A percentile compares a stretch with the other conserved stretches of the same genome.
These are phyloP conservation scores for Tillandsia fasciculata DNA, from an alignment of 176 grass and related monocot genomes.

Conservation along the genomic window DNA sequence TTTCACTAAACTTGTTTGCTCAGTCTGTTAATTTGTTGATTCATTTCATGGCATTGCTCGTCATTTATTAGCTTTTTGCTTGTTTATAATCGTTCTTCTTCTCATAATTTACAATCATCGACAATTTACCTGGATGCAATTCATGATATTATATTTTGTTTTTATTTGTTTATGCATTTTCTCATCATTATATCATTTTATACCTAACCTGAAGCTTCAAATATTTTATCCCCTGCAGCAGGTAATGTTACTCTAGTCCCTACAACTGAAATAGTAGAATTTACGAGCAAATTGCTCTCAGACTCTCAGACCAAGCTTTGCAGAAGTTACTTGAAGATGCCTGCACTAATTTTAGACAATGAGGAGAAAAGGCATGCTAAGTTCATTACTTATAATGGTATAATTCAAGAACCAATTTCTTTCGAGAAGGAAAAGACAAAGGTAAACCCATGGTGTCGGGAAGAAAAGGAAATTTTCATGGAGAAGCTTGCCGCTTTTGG, in stretches of 20 bases:
- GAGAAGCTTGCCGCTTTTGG: conserved; percentile 83
- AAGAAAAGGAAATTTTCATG: conserved; percentile 84
- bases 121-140: no score
- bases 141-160: neutral
- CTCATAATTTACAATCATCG: no score
- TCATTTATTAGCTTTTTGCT: no score
- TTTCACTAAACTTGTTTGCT: no score
- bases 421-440: conserved; percentile 60
- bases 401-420: conserved; percentile 58
- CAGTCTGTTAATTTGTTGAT: no score
- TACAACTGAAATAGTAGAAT: conserved; percentile 53
- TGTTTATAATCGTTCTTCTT: no score
- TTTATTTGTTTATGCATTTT: neutral
- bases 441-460: conserved; percentile 79
- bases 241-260: conserved; percentile 44
- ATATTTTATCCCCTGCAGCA: conserved; percentile 27
- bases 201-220: conserved; percentile 3
- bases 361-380: conserved; percentile 39
- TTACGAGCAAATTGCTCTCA: conserved; percentile 50
- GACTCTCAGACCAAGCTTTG: conserved; percentile 61
- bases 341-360: conserved; percentile 58
- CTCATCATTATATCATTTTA: neutral
- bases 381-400: conserved; percentile 59
- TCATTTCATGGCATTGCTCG: no score
- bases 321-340: conserved; percentile 85